phyloP scores from a whole-genome alignment of 495 filamentous ascomycete genomes.

The Cercophora sp. region DNA sequence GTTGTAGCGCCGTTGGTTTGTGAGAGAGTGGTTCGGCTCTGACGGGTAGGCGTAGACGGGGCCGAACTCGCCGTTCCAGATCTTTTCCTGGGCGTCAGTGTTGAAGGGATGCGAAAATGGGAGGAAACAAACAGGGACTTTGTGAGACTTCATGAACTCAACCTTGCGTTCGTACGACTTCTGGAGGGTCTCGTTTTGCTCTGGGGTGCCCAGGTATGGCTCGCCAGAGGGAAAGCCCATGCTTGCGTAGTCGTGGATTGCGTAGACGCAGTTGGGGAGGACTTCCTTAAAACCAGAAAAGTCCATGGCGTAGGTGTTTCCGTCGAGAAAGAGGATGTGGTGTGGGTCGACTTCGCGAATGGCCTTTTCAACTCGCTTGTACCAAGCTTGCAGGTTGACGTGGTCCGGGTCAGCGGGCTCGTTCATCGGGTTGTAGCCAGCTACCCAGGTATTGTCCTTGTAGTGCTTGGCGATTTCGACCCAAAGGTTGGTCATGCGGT shows the following conservation, averaged over 20 bases:
- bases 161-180: constrained; percentile 52
- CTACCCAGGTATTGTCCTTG: constrained; percentile 45
- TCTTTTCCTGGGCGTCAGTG: not conserved
- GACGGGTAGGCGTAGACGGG: constrained; percentile 54
- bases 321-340: constrained; percentile 62
- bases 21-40: constrained; percentile 32
- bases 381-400: constrained; percentile 51
- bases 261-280: constrained; percentile 53
- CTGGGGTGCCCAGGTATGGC: constrained; percentile 46
- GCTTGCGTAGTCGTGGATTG: constrained; percentile 57
- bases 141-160: constrained; percentile 51
- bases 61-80: constrained; percentile 66
- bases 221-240: constrained; percentile 57
- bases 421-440: constrained; percentile 65
- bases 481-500: constrained; percentile 59
- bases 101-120: not conserved
- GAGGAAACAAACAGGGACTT: constrained; percentile 39
- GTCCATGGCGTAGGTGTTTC: constrained; percentile 62
- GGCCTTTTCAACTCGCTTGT: constrained; percentile 53
- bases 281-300: constrained; percentile 35
- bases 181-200: constrained; percentile 48
- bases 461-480: constrained; percentile 55
- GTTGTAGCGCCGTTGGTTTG: constrained; percentile 50
- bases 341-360: constrained; percentile 57
- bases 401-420: constrained; percentile 60